Base-by-base conservation (phyloP, 106 monocot species). In the Dioscorea dumetorum region DNA sequence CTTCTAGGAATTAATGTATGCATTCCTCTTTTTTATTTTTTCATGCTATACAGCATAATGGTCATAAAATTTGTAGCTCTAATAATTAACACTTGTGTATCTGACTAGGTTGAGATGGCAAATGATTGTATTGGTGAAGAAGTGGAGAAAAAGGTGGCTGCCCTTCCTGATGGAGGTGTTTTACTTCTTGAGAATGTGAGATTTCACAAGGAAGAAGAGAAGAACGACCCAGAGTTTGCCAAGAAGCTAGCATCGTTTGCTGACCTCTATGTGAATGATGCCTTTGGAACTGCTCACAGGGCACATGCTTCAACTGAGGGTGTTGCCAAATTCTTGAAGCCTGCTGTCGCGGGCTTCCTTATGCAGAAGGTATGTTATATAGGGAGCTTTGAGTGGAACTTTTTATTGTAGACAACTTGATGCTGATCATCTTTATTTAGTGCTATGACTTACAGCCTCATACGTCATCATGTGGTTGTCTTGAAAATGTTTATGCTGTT, bases 121-220 rank as follows among this genome's bases (percentile, higher is more conserved):
- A 81, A 93, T 67, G 93, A 93, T 51, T 83, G 80, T 73, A 76
- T 93, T 60, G 93, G 93, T 0, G 77, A 81, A 15, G 89, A 93
- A 20, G 93, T 93, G 70, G 89, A 89, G 63, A 86, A 89, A 65
- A 48, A 81, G 70, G 86, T 93, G 13, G 78, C 78, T 67, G 70
- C 78, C 20, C 69, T 93, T 17, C 81, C 86, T 17, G 80, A 93
- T 8, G 93, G 93, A 19, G 72, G 89, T 70, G 86, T 93, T 56
- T 33, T 93, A 21, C 84, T 93, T 41, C 86, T 93, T 53, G 93
- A 93, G 78, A 93, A 93, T 73, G 89, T 93, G 8, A 73, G 93
- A 58, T 93, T 93, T 67, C 80, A 93, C 60, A 86, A 86, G 72
- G 93, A 93, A 59, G 93, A 93, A 77, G 93, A 93, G 83, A 93